phyloP scores from a whole-genome alignment of 2,329 filamentous ascomycete genomes.

The Cladosporium halotolerans region DNA sequence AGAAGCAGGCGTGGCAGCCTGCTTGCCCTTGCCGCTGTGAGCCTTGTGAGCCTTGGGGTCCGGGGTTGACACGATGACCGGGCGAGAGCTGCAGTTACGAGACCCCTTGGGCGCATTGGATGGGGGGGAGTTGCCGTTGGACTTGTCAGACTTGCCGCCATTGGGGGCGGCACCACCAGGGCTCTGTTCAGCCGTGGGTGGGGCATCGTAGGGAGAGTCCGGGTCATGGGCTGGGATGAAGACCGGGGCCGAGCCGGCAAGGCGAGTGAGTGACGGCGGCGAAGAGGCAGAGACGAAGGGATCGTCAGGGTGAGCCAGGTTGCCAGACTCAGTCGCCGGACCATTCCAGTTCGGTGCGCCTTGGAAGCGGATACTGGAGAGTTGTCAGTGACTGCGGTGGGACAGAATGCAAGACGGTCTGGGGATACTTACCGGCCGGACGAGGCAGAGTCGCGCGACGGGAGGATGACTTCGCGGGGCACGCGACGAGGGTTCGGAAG shows the following conservation, averaged over 20 bases:
- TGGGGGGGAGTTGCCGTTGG: neutral
- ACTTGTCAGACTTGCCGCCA: neutral
- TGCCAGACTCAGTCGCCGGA: neutral
- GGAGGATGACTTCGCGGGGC: no score
- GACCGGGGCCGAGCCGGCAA: neutral
- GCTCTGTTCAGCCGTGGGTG: neutral
- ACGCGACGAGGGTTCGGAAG: no score
- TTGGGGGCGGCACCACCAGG: no score
- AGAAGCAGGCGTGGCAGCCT: neutral
- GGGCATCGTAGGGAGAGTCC: neutral
- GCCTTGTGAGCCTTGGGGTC: neutral
- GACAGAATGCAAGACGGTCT: no score
- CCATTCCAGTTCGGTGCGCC: neutral
- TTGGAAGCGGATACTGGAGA: neutral
- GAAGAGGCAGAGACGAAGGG: neutral
- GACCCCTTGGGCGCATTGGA: neutral
- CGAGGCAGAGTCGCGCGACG: no score
- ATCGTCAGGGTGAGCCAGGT: neutral
- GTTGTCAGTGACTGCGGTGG: neutral
- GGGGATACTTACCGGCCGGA: no score
- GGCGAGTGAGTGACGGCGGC: neutral
- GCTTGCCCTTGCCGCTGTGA: neutral
- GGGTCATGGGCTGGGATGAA: neutral
- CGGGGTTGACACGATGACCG: neutral
- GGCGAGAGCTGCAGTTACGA: neutral